Conservation (phyloP, 768 basidiomycete genomes). For the Leucocoprinus leucothites region DNA sequence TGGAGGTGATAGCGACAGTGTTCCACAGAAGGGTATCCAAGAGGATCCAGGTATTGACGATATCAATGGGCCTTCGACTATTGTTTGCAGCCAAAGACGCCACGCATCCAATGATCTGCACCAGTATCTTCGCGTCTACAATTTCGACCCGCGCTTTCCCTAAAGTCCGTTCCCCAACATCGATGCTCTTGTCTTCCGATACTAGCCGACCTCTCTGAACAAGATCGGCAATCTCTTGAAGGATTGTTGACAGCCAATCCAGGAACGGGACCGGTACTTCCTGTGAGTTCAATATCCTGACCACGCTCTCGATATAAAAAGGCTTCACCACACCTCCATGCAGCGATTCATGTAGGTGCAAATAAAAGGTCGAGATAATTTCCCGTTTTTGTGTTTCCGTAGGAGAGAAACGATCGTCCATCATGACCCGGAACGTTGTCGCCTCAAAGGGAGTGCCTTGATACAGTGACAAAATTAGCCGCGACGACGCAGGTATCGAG, state of each 20-base stretch:
- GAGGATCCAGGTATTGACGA: constrained; percentile 27
- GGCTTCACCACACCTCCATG: constrained; percentile 20
- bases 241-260: constrained; percentile 27
- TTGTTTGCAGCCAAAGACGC: constrained; percentile 22
- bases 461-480: constrained; percentile 20
- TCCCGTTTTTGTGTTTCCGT: constrained; percentile 25
- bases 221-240: constrained; percentile 20
- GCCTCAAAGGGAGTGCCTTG: too few relatives aligned
- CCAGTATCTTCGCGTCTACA: constrained; percentile 19
- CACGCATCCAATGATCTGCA: constrained; percentile 26
- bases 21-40: constrained; percentile 22
- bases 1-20: neutral
- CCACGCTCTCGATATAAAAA: constrained; percentile 22
- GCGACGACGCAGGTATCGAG: constrained; percentile 24
- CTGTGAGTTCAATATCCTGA: constrained; percentile 24
- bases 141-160: neutral
- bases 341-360: constrained; percentile 24
- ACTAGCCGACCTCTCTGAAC: too few relatives aligned
- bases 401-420: constrained; percentile 26
- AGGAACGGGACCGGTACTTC: constrained; percentile 28
- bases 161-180: too few relatives aligned
- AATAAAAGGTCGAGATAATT: constrained; percentile 25
- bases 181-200: too few relatives aligned
- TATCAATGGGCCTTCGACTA: constrained; percentile 21
- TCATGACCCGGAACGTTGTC: constrained; percentile 20